Base-by-base conservation (phyloP, 140 eudicot species). In the Erigeron philadelphicus region DNA sequence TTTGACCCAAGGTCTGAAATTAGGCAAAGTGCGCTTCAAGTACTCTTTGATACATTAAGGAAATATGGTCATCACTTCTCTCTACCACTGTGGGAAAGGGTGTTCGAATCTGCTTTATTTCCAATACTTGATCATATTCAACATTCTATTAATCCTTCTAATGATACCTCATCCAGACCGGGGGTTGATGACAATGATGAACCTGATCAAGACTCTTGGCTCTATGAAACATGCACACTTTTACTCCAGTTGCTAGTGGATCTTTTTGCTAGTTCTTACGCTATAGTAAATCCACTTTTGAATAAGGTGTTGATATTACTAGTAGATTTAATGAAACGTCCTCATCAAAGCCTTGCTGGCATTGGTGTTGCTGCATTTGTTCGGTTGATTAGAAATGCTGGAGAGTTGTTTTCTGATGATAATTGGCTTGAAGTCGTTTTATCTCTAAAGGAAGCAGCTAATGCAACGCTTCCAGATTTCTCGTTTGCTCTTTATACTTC, bases 271-370 rank as follows among this genome's bases (percentile, higher is more conserved):
- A 89, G 85, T 17, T 93, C 89, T 58, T 93, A 92, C 66, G 72
- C 70, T 66, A 85, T 95, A 7, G 94, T 93, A 43, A 87, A 89
- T 72, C 95, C 89, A 38, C 88, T 93, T 73, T 42, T 89, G 77
- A 75, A 61, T 72, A 93, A 89, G 61, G 93, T 93, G 70, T 65
- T 93, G 75, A 56, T 66, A 79, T 73, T 93, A 52, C 64, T 89
- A 74, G 88, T 81, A 62, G 82, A 89, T 76, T 89, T 93, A 42
- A 87, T 86, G 56, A 89, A 87, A 70, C 89, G 96, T 68, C 95
- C 94, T 57, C 98, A 93, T 76, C 96, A 93, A 71, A 93, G 95
- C 77, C 90, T 93, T 72, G 98, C 93, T 75, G 90, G 98, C 54
- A 93, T 93, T 61, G 96, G 96, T 59, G 85, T 93, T 70, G 95